Percentiles rank a stretch among this genome's conserved stretches.
phyloP scores from a whole-genome alignment of 1,139 yeast species.

The Geotrichum histeridarum region DNA sequence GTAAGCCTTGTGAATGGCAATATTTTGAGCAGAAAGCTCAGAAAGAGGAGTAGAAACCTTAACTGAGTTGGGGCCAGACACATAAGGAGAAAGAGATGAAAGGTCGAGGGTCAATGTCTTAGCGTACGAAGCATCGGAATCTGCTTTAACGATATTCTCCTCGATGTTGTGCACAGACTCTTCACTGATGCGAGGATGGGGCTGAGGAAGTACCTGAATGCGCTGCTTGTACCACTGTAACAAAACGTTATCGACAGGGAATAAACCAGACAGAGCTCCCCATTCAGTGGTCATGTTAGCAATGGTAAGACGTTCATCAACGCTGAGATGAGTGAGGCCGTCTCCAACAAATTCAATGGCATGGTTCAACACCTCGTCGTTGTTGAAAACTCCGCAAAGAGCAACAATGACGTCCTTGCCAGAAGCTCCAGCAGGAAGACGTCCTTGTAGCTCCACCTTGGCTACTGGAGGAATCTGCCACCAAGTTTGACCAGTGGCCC shows the following conservation, averaged over 20 bases:
- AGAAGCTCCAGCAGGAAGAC: conserved; percentile 77
- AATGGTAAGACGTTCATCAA: conserved; percentile 89
- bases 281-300: conserved; percentile 99
- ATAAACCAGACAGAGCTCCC: conserved; percentile 97
- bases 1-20: conserved; percentile 87
- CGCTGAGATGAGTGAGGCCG: conserved; percentile 64
- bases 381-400: conserved; percentile 88
- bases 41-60: conserved; percentile 77
- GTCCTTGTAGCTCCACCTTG: conserved; percentile 77
- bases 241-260: conserved; percentile 82
- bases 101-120: conserved; percentile 80
- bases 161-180: conserved; percentile 52
- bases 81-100: conserved; percentile 78
- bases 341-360: conserved; percentile 96
- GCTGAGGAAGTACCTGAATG: conserved; percentile 59
- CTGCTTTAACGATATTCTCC: conserved; percentile 46
- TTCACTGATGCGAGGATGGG: conserved; percentile 79
- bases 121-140: conserved; percentile 76
- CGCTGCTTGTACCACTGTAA: conserved; percentile 73
- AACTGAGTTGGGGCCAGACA: conserved; percentile 96
- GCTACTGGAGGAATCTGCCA: conserved; percentile 99
- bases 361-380: conserved; percentile 94
- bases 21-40: conserved; percentile 64
- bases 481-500: conserved; percentile 99
- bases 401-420: conserved; percentile 98